Evolutionary conservation across 1,284 basidiomycete genomes (phyloP), one percentile per base, ranked within the genome.

Genomic region (Coniferiporia sulphurascens): DNA sequence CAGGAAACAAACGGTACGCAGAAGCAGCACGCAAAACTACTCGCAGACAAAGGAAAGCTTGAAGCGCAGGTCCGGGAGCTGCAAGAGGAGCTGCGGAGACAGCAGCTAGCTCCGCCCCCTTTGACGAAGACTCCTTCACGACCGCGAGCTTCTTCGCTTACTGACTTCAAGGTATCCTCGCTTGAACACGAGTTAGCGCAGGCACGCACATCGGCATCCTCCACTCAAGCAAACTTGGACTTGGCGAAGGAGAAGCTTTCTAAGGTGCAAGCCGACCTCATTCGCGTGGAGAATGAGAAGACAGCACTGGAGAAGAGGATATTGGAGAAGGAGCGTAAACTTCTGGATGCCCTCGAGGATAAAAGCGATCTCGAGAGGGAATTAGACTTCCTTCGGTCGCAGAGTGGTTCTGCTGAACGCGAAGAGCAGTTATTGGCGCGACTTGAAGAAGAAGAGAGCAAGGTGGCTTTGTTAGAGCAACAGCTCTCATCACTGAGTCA

Each of bases 401-500:
- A 68, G 74, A 65, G 45, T 56, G 56, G 49, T 12, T 59, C 62
- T 32, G 68, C 69, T 15, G 69, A 76, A 63, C 65, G 77, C 52
- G 85, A 87, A 66, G 76, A 78, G 38, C 82, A 84, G 61, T 65
- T 86, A 41, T 62, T 85, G 63, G 73, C 74, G 65, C 74, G 85
- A 62, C 83, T 87, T 38, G 86, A 87, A 49, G 84, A 85, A 66
- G 86, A 87, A 60, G 81, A 82, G 48, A 81, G 79, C 0, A 85
- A 81, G 69, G 83, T 86, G 34, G 66, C 69, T 4, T 75, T 81
- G 2, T 66, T 87, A 55, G 80, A 85, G 65, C 69, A 68, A 52
- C 68, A 80, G 65, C 65, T 79, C 6, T 65, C 71, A 35, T 75
- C 76, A 36, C 67, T 71, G 35, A 70, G 76, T 34, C 67, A 73